Evolutionary conservation across 495 filamentous ascomycete genomes (phyloP), one percentile per base, ranked within the genome.

Genomic region (Paragyromitra xinjiangensis): DNA sequence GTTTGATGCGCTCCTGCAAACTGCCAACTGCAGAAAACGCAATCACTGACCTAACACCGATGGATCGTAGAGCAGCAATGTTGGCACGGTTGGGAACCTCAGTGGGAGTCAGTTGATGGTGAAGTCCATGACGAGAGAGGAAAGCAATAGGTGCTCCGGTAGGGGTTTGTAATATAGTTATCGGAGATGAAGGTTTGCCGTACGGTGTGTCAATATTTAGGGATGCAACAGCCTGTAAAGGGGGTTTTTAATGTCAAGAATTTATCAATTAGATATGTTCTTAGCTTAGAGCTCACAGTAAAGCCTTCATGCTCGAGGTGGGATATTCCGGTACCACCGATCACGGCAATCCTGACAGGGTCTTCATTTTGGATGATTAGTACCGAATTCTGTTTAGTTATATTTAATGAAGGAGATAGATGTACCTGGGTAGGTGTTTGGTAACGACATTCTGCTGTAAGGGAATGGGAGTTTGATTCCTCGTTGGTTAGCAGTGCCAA

Each of bases 21-120:
- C 92, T 94, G 75, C 95, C 95, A 82, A 99, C 95, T 67, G 96
- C 95, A 76, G 91, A 93, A 88, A 98, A 98, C 68, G 95, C 93
- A 83, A 99, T 92, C 83, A 97, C 88, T 81, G 89, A 91, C 78
- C 93, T 90, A 34, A 98, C 95, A 79, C 95, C 95, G 78, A 99
- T 85, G 78, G 88, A 90, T 75, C 96, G 92, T 53, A 98, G 87
- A 45, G 95, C 96, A 53, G 95, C 95, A 80, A 99, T 94, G 86
- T 98, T 99, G 84, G 95, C 95, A 71, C 93, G 92, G 65, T 88
- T 88, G 58, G 93, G 92, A 19, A 98, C 91, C 84, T 99, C 95
- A 78, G 97, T 94, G 0, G 95, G 95, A 1, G 94, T 94, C 51
- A 93, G 87, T 83, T 97, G 88, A 86, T 99, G 95, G 88, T 94